phyloP scores from a whole-genome alignment of 169 alveolate species.

The Amoebophrya sp. region DNA sequence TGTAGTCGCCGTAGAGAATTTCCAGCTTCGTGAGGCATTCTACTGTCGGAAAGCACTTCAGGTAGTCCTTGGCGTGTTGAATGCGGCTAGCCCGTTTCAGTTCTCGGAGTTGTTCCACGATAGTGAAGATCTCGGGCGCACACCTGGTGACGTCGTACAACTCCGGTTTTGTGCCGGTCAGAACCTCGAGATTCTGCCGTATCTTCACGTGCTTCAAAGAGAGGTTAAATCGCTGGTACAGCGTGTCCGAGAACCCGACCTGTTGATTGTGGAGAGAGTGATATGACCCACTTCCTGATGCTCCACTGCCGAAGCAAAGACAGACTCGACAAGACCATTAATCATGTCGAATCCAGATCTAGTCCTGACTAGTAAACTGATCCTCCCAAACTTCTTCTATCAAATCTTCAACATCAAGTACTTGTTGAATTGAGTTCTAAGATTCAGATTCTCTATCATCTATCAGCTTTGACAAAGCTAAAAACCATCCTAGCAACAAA shows the following conservation, averaged over 20 bases:
- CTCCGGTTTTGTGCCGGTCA: not conserved
- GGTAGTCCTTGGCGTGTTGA: slow-evolving; percentile 21
- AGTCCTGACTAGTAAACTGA: too few relatives aligned
- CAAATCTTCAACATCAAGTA: too few relatives aligned
- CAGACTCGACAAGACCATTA: too few relatives aligned
- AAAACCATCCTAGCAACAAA: not conserved
- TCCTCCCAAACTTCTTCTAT: too few relatives aligned
- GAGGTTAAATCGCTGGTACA: not conserved
- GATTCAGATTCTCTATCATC: too few relatives aligned
- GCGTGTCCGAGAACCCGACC: not conserved
- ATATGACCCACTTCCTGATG: too few relatives aligned
- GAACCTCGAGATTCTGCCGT: not conserved
- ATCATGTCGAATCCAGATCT: too few relatives aligned
- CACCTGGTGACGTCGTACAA: not conserved
- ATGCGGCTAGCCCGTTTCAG: slow-evolving; percentile 14
- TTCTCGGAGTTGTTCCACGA: not conserved
- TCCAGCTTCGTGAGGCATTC: not conserved
- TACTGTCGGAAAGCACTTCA: not conserved
- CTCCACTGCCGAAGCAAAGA: too few relatives aligned
- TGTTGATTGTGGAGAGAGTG: not conserved
- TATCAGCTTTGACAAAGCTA: too few relatives aligned
- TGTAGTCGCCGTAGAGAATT: slow-evolving; percentile 21
- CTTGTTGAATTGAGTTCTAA: too few relatives aligned
- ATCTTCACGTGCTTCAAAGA: slow-evolving; percentile 15
- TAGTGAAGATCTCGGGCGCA: not conserved